Evolutionary conservation across 257 asterid species (phyloP).

Genomic region (Thymus mandschuricus): DNA sequence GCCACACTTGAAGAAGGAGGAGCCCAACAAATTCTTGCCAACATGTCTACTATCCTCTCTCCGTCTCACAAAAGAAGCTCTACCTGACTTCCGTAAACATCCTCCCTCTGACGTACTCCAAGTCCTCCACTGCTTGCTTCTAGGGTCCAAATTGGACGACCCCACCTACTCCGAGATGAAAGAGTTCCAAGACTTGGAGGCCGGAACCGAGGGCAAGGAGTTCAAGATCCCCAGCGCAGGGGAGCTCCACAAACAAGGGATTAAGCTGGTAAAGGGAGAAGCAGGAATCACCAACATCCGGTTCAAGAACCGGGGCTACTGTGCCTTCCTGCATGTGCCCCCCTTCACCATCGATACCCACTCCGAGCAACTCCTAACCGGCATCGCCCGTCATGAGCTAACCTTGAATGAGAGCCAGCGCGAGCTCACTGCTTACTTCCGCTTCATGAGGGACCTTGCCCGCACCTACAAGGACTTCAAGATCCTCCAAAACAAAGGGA

Average conservation of each 20-base stretch:
- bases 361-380: no score
- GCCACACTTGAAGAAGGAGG: not conserved
- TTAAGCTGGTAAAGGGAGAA: not conserved
- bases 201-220: not conserved
- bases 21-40: no score
- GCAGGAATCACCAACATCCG: slow-evolving; percentile 6
- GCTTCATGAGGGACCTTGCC: not conserved
- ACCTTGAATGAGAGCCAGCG: no score
- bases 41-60: no score
- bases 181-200: not conserved
- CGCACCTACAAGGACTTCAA: not conserved
- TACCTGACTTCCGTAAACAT: no score
- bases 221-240: slow-evolving; percentile 19
- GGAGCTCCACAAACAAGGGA: not conserved
- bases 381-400: no score
- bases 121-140: not conserved
- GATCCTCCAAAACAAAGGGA: not conserved
- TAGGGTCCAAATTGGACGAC: not conserved
- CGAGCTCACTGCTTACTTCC: slow-evolving; percentile 7
- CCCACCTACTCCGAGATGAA: not conserved
- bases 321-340: not conserved
- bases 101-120: slow-evolving; percentile 2
- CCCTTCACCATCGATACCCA: not conserved
- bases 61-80: no score
- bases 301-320: not conserved